A percentile compares a stretch with the other conserved stretches of the same genome.
Evolutionary conservation across 1,284 basidiomycete species (phyloP).

Genomic region (Peniophora sp.): DNA sequence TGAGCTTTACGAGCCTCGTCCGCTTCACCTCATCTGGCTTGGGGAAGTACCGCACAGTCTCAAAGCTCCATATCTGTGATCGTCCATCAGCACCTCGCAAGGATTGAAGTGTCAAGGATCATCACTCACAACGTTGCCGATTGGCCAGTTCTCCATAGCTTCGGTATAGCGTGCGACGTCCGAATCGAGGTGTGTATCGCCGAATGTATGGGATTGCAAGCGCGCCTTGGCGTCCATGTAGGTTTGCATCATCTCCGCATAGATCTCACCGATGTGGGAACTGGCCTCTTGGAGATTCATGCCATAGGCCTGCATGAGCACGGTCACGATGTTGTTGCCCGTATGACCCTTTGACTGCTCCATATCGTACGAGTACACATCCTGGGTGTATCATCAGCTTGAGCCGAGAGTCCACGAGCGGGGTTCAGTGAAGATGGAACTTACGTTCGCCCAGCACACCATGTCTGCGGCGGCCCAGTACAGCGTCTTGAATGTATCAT

Average conservation of each 20-base stretch:
- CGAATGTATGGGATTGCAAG: constrained; percentile 44
- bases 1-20: constrained; percentile 32
- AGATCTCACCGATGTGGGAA: constrained; percentile 48
- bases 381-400: constrained; percentile 33
- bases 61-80: constrained; percentile 46
- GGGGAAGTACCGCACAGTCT: constrained; percentile 48
- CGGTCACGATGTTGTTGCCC: constrained; percentile 62
- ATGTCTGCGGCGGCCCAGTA: constrained; percentile 56
- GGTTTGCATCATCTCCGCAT: constrained; percentile 38
- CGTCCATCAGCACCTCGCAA: too few relatives aligned
- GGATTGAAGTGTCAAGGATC: too few relatives aligned
- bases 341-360: constrained; percentile 62
- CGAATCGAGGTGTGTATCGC: constrained; percentile 30
- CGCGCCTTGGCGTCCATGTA: constrained; percentile 45
- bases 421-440: constrained; percentile 14
- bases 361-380: constrained; percentile 67
- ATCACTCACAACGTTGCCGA: constrained; percentile 13
- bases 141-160: constrained; percentile 38
- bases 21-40: constrained; percentile 36
- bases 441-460: constrained; percentile 63
- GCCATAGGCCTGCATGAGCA: constrained; percentile 49
- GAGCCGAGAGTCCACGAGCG: not conserved
- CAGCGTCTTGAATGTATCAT: constrained; percentile 43
- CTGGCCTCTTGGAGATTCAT: constrained; percentile 50
- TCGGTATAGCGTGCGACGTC: constrained; percentile 41